These are phyloP conservation scores for Hericium erinaceus DNA, from an alignment of 768 basidiomycete species.

Conservation along the genomic window DNA sequence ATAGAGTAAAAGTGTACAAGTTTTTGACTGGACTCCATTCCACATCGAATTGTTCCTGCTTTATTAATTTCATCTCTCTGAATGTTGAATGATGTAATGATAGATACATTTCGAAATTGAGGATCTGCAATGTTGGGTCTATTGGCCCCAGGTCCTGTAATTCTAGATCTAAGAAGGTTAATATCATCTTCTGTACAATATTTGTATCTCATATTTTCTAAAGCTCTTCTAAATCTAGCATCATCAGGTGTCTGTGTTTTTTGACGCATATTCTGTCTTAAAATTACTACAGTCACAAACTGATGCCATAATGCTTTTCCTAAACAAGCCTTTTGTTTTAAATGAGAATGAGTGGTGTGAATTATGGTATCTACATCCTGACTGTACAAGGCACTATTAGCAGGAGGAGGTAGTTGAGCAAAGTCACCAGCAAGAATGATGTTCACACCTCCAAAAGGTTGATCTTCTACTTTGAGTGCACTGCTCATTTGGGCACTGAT, in stretches of 20 bases:
- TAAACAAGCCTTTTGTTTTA: constrained; percentile 4
- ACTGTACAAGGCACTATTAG: constrained; percentile 17
- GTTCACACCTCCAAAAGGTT: constrained; percentile 30
- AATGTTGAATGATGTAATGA: constrained; percentile 30
- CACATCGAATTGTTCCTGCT: constrained; percentile 23
- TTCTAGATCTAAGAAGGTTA: constrained; percentile 21
- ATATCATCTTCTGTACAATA: constrained; percentile 30
- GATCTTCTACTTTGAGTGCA: constrained; percentile 9
- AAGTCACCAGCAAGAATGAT: constrained; percentile 41
- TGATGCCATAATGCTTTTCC: constrained; percentile 14
- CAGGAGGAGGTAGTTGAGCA: constrained; percentile 30
- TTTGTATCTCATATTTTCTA: constrained; percentile 32
- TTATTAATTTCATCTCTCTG: constrained; percentile 31
- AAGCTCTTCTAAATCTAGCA: constrained; percentile 18
- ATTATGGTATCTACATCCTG: background rate
- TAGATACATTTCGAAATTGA: constrained; percentile 24
- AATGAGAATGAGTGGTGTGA: background rate
- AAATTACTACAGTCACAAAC: constrained; percentile 13
- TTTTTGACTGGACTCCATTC: constrained; percentile 20
- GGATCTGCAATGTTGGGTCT: constrained; percentile 8
- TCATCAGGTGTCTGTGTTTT: constrained; percentile 15
- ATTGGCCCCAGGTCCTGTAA: constrained; percentile 12
- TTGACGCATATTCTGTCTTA: constrained; percentile 15
- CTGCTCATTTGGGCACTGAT: constrained; percentile 18
- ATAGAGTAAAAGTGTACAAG: constrained; percentile 22